Conservation (phyloP, 1,139 yeast genomes). For the Spathaspora sp. region DNA sequence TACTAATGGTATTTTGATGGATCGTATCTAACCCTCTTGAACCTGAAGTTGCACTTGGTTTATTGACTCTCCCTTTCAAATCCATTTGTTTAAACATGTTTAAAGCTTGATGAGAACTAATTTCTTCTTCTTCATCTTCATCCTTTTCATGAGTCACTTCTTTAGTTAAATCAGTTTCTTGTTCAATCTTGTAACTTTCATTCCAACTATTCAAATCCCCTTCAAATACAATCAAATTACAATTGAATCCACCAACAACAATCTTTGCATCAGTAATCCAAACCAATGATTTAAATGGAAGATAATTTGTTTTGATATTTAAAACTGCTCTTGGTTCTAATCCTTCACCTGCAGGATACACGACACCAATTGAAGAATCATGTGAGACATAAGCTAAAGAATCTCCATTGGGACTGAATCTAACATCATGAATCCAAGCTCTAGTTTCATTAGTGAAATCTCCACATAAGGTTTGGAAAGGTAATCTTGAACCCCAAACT, state of each 20-base stretch:
- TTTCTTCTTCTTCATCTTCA: constrained; percentile 55
- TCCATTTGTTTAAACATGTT: constrained; percentile 96
- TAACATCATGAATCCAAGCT: constrained; percentile 91
- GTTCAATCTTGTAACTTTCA: constrained; percentile 63
- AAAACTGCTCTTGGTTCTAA: constrained; percentile 44
- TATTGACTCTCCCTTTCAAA: constrained; percentile 77
- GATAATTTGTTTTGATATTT: constrained; percentile 63
- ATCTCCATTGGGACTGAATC: constrained; percentile 80
- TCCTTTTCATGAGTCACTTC: constrained; percentile 26
- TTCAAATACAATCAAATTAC: constrained; percentile 83
- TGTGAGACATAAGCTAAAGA: constrained; percentile 77
- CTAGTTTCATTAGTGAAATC: constrained; percentile 77
- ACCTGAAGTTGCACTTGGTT: constrained; percentile 32
- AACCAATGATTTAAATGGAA: constrained; percentile 78
- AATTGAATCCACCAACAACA: constrained; percentile 89
- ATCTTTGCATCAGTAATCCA: constrained; percentile 67
- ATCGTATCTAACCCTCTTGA: constrained; percentile 62
- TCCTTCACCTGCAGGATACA: constrained; percentile 75
- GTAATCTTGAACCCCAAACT: constrained; percentile 93
- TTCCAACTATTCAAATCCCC: constrained; percentile 73
- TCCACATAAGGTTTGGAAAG: constrained; percentile 91
- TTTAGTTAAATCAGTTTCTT: constrained; percentile 43
- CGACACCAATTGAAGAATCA: constrained; percentile 73
- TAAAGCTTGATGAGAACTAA: constrained; percentile 77
- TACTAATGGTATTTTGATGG: constrained; percentile 88